Evolutionary conservation across 225 moss, liverwort and hornwort species (phyloP).

Genomic region (Marchantia paleacea): DNA sequence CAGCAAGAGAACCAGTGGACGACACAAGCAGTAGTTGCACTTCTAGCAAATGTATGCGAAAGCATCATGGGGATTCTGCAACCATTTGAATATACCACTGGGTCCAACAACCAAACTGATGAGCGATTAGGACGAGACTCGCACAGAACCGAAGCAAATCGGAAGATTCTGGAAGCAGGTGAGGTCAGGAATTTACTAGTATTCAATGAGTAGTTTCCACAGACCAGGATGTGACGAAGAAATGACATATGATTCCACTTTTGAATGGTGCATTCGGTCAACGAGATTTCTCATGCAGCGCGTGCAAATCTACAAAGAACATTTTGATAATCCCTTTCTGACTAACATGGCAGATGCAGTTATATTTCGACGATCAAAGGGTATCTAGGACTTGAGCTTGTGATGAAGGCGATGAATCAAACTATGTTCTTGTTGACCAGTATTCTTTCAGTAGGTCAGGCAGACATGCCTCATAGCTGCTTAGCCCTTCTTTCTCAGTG

Average conservation of each 20-base stretch:
- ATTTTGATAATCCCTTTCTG: neutral
- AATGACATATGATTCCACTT: neutral
- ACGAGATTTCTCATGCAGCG: neutral
- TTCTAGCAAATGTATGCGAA: neutral
- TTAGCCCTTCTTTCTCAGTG: slow-evolving; percentile 67
- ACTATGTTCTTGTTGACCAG: neutral
- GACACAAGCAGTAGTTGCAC: neutral
- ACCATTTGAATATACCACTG: neutral
- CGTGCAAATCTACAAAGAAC: neutral
- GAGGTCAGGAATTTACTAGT: neutral
- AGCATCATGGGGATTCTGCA: neutral
- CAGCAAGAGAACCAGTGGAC: neutral
- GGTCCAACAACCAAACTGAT: neutral
- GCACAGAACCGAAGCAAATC: neutral
- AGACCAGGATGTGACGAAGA: neutral
- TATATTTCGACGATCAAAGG: neutral
- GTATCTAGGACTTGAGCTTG: neutral
- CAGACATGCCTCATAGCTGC: slow-evolving; percentile 81
- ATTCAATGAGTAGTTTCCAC: neutral
- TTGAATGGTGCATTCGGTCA: neutral
- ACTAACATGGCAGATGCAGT: neutral
- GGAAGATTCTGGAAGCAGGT: neutral
- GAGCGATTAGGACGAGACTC: neutral
- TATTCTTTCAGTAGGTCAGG: slow-evolving; percentile 30
- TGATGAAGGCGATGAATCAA: neutral